These are phyloP conservation scores for Tricladium varicosporioides DNA, from an alignment of 2,329 filamentous ascomycete species.

Conservation along the genomic window DNA sequence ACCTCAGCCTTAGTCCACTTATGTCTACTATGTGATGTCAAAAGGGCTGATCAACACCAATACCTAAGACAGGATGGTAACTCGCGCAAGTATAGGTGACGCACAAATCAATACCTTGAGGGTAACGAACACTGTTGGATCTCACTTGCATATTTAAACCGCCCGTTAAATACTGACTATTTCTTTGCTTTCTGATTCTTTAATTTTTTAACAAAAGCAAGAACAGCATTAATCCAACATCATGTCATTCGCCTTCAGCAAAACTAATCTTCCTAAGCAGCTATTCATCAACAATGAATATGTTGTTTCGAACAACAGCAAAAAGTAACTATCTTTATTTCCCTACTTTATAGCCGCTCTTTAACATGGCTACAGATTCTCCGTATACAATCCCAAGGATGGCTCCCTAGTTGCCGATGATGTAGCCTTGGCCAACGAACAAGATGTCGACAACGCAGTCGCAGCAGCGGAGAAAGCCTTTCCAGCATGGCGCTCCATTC, in stretches of 20 bases:
- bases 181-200: no score
- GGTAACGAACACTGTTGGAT: no score
- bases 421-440: constrained; percentile 40
- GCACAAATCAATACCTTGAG: no score
- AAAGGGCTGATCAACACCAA: no score
- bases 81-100: no score
- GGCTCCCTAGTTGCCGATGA: constrained; percentile 47
- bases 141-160: no score
- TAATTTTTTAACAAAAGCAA: no score
- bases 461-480: constrained; percentile 44
- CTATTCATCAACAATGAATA: constrained; percentile 50
- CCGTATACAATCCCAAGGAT: constrained; percentile 49
- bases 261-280: constrained; percentile 37
- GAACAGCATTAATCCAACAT: neutral
- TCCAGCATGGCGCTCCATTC: constrained; percentile 43
- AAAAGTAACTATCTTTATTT: constrained; percentile 7
- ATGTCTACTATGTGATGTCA: no score
- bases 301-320: no score
- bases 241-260: constrained; percentile 33
- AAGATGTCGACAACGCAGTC: constrained; percentile 45
- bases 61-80: no score
- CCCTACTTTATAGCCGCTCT: constrained; percentile 31
- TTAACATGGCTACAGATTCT: constrained; percentile 44
- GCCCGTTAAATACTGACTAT: no score
- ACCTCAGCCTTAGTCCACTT: no score